Conservation (phyloP, 805 yeast species). For the Torulaspora franciscae region DNA sequence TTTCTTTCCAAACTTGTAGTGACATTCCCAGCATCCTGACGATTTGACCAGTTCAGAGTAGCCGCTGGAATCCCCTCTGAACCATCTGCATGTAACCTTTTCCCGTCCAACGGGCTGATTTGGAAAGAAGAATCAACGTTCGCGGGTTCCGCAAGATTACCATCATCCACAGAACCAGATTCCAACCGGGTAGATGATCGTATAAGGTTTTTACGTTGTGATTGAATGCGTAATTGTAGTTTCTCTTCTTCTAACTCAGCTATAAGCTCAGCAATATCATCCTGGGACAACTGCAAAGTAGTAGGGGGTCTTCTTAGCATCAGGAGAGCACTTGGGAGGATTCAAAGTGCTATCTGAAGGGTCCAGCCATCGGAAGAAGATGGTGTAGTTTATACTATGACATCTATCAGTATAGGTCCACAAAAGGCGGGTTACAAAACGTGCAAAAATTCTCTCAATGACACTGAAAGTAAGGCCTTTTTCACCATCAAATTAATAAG, state of each 20-base stretch:
- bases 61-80: slow-evolving; percentile 16
- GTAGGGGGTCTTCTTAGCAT: slow-evolving; percentile 76
- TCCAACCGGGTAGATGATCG: slow-evolving; percentile 17
- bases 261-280: slow-evolving; percentile 45
- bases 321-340: background rate
- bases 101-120: slow-evolving; percentile 17
- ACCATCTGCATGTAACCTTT: slow-evolving; percentile 11
- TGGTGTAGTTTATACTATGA: too few relatives aligned
- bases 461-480: background rate
- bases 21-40: slow-evolving; percentile 1
- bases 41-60: slow-evolving; percentile 11
- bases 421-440: background rate
- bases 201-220: slow-evolving; percentile 23
- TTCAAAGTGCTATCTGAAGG: too few relatives aligned
- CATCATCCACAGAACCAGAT: slow-evolving; percentile 5
- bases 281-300: slow-evolving; percentile 58
- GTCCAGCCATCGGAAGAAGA: too few relatives aligned
- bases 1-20: slow-evolving; percentile 10
- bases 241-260: slow-evolving; percentile 28
- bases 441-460: background rate
- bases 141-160: slow-evolving; percentile 6
- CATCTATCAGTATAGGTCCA: background rate
- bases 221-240: slow-evolving; percentile 22
- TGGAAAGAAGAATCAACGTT: slow-evolving; percentile 10
- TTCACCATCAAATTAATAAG: slow-evolving; percentile 9